phyloP scores from a whole-genome alignment of 2,329 filamentous ascomycete genomes.

The Colletotrichum tropicicola region DNA sequence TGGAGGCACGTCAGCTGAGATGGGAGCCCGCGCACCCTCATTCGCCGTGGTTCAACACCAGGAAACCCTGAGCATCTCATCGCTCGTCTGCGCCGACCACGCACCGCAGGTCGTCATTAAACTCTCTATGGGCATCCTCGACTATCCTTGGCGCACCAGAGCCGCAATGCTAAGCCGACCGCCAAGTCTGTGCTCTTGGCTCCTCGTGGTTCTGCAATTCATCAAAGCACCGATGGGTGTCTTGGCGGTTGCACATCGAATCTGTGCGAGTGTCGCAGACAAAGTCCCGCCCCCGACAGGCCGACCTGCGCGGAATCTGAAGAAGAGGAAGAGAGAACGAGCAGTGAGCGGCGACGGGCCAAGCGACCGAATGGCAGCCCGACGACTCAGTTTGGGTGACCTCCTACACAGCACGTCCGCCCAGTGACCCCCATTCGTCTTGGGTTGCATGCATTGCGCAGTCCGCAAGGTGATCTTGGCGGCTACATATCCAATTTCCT shows the following conservation, averaged over 20 bases:
- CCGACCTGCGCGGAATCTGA: too few species aligned
- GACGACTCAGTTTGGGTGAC: background rate
- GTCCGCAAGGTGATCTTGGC: constrained; percentile 1
- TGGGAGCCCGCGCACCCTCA: background rate
- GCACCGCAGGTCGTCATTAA: background rate
- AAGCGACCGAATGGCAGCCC: background rate
- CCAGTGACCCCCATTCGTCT: background rate
- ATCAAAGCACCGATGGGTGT: background rate
- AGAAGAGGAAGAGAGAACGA: too few species aligned
- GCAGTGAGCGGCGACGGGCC: background rate
- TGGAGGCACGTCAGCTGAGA: constrained; percentile 7
- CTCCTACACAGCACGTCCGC: background rate
- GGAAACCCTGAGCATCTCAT: background rate
- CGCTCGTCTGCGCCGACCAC: background rate
- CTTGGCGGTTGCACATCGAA: constrained; percentile 12
- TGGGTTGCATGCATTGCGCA: constrained; percentile 16
- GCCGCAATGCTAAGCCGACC: constrained; percentile 18
- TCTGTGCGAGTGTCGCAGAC: background rate
- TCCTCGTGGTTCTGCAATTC: background rate
- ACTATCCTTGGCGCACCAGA: constrained; percentile 4
- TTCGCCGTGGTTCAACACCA: background rate
- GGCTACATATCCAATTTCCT: constrained; percentile 14
- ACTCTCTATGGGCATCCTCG: background rate
- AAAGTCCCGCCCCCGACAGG: too few species aligned
- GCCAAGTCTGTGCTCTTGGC: constrained; percentile 10